A percentile compares a stretch with the other conserved stretches of the same genome.
phyloP scores from a whole-genome alignment of 192 early-diverging fungal species.

The Coemansia sp. region DNA sequence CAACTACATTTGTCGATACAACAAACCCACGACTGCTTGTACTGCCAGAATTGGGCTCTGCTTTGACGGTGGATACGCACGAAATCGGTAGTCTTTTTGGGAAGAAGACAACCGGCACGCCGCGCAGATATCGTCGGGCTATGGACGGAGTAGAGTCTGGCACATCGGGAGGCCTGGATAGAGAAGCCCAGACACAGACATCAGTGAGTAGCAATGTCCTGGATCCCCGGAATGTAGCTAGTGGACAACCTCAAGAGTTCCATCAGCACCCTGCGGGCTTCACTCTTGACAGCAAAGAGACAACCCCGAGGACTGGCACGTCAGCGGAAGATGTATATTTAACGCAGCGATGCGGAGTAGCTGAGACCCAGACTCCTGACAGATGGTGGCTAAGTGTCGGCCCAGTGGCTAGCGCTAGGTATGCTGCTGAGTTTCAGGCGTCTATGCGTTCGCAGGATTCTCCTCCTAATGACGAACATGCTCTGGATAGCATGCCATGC shows the following conservation, averaged over 20 bases:
- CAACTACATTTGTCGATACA: neutral
- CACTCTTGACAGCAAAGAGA: neutral
- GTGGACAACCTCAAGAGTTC: neutral
- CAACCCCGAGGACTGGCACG: neutral
- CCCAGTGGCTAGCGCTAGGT: neutral
- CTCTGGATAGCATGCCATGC: slow-evolving; percentile 32
- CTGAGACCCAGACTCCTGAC: neutral
- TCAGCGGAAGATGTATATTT: neutral
- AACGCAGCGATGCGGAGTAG: neutral
- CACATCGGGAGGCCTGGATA: neutral
- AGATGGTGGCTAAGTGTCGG: slow-evolving; percentile 40
- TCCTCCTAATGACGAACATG: neutral
- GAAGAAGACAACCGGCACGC: slow-evolving; percentile 15
- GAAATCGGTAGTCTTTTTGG: slow-evolving; percentile 34
- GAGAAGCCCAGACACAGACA: neutral
- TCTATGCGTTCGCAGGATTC: slow-evolving; percentile 34
- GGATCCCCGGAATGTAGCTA: neutral
- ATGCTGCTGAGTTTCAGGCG: slow-evolving; percentile 8
- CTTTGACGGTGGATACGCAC: neutral
- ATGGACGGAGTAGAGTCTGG: neutral
- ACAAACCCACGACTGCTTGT: neutral
- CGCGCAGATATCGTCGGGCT: slow-evolving; percentile 31
- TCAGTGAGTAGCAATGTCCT: neutral
- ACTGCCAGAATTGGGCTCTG: neutral
- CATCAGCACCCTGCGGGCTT: neutral